These are phyloP conservation scores for Trypanosoma conorhini DNA, from an alignment of 208 protist species.

Conservation along the genomic window DNA sequence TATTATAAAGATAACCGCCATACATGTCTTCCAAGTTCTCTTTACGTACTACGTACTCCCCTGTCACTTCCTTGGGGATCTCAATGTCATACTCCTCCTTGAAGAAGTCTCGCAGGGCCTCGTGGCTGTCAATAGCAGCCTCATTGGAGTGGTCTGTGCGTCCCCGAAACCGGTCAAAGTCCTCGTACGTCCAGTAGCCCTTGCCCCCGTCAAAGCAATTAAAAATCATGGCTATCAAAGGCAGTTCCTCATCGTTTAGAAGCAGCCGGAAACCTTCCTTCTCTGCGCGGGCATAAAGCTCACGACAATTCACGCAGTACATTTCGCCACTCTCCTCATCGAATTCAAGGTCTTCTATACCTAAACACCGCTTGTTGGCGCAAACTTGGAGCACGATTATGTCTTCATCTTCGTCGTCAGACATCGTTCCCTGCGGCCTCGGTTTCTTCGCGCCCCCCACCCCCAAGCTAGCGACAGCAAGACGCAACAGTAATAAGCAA, in stretches of 20 bases:
- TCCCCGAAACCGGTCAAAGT: constrained; percentile 64
- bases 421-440: background rate
- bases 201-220: constrained; percentile 50
- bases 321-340: constrained; percentile 68
- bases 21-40: constrained; percentile 85
- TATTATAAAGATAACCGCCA: constrained; percentile 79
- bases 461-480: too few species aligned
- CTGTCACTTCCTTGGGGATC: constrained; percentile 24
- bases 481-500: background rate
- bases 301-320: constrained; percentile 76
- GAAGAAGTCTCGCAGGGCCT: constrained; percentile 57
- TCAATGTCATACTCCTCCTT: constrained; percentile 75
- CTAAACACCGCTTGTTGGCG: constrained; percentile 61
- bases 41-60: constrained; percentile 39
- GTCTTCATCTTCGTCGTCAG: constrained; percentile 78
- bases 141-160: constrained; percentile 40
- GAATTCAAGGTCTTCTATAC: constrained; percentile 76
- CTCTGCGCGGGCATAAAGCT: constrained; percentile 55
- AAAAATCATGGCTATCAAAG: constrained; percentile 66
- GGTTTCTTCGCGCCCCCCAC: background rate
- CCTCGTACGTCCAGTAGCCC: constrained; percentile 64
- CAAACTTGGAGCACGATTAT: constrained; percentile 82
- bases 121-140: constrained; percentile 33
- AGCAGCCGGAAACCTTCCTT: constrained; percentile 75
- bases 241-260: constrained; percentile 52